Base-by-base conservation (phyloP, 1,139 yeast species). In the Saccharomyces hybrid region DNA sequence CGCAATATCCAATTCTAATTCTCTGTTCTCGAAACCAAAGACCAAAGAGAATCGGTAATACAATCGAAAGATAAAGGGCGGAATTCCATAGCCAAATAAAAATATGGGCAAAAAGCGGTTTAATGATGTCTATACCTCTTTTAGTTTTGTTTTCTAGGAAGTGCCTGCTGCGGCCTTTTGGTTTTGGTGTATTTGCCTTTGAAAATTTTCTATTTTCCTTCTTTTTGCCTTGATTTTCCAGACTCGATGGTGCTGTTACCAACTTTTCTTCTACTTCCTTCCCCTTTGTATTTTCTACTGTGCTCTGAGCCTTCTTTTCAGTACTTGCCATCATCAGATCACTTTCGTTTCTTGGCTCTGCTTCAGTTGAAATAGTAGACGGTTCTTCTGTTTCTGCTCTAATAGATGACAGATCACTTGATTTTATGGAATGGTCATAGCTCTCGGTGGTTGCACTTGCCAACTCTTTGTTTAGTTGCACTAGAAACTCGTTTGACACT, bases 11-110 rank as follows among this genome's bases (percentile, higher is more conserved):
- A 51, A 81, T 75, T 46, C 79, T 68, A 34, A 76, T 64, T 34
- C 77, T 75, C 63, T 83, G 84, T 56, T 82, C 84, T 52, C 84
- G 71, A 61, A 79, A 82, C 86, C 86, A 82, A 51, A 78, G 73
- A 0, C 70, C 74, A 60, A 74, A 73, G 3, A 69, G 55, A 3
- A 64, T 47, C 3, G 66, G 34, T 0, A 62, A 11, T 14, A 51
- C 13, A 26, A 51, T 29, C n/a, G 23, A 23, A 5, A 61, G 7
- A 49, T 14, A 5, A 60, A 51, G 3, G 59, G 23, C 19, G n/a
- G 11, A 19, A 56, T 60, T 55, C 13, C 52, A 51, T 26, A 19
- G n/a, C 38, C 47, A 16, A 50, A 19, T 46, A 9, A 27, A 11
- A 23, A 14, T 11, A 38, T 19, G 26, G 11, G 32, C 31, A 28